Conservation (phyloP, 371 early-diverging fungal genomes). For the Mucor piriformis region DNA sequence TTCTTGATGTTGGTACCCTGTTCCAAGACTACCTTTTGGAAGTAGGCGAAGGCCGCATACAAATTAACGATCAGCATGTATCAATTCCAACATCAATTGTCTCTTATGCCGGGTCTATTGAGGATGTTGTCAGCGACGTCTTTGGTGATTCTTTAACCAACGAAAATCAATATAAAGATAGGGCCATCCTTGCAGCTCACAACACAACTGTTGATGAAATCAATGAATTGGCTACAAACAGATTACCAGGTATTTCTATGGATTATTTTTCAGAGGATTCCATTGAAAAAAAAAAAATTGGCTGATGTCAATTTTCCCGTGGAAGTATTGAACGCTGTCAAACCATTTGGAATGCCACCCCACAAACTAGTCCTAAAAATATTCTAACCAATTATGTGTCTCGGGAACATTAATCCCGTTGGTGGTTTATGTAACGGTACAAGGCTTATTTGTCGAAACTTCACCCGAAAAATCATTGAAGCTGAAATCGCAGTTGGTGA, state of each 20-base stretch:
- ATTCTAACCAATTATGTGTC: background rate
- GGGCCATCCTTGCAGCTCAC: background rate
- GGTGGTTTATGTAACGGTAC: conserved; percentile 39
- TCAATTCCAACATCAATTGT: too few species aligned
- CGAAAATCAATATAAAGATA: too few species aligned
- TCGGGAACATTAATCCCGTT: conserved; percentile 3
- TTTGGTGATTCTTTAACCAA: too few species aligned
- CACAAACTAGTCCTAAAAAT: background rate
- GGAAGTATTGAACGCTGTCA: background rate
- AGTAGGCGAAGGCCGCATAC: too few species aligned
- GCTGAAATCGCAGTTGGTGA: conserved; percentile 17
- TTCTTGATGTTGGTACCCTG: too few species aligned
- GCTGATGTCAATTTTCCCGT: background rate
- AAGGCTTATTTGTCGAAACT: conserved; percentile 16
- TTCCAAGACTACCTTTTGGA: too few species aligned
- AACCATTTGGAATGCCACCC: background rate
- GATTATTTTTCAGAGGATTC: background rate
- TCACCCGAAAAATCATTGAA: conserved; percentile 12
- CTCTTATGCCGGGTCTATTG: too few species aligned
- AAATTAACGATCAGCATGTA: too few species aligned
- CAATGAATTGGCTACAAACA: background rate
- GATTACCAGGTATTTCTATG: background rate
- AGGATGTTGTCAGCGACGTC: too few species aligned
- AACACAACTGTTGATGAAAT: background rate
- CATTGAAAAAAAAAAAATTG: background rate